phyloP scores from a whole-genome alignment of 2,329 filamentous ascomycete species.

The Trichoderma cornu-damae region DNA sequence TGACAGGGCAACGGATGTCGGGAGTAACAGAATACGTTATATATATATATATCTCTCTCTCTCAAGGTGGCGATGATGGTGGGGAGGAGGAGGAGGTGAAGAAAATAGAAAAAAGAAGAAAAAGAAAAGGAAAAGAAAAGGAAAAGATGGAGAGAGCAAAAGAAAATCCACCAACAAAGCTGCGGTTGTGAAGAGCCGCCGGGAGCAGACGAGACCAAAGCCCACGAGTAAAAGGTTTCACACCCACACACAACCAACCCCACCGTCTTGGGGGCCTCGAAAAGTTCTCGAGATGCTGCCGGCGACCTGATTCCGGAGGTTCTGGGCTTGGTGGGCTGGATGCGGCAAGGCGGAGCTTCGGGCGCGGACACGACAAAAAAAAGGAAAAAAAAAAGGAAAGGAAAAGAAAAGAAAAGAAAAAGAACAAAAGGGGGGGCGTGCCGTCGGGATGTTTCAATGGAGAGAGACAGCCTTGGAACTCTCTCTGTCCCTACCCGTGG shows the following conservation, averaged over 20 bases:
- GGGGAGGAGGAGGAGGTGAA: neutral
- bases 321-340: slow-evolving; percentile 4
- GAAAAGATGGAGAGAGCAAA: neutral
- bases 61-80: neutral
- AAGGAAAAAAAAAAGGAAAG: neutral
- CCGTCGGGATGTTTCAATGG: too few species aligned
- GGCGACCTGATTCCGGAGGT: slow-evolving; percentile 3
- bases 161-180: neutral
- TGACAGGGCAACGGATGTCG: neutral
- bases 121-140: neutral
- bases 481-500: too few species aligned
- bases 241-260: slow-evolving; percentile 8
- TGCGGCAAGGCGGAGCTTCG: slow-evolving; percentile 14
- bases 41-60: neutral
- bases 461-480: too few species aligned
- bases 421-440: neutral
- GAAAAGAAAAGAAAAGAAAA: neutral
- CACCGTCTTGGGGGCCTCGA: neutral
- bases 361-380: neutral
- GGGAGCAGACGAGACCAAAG: neutral
- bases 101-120: neutral
- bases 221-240: slow-evolving; percentile 16
- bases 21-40: neutral
- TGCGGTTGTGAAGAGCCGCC: slow-evolving; percentile 11
- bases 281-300: neutral